These are phyloP conservation scores for Dipodascopsis tothii DNA, from an alignment of 805 yeast genomes.

Conservation along the genomic window DNA sequence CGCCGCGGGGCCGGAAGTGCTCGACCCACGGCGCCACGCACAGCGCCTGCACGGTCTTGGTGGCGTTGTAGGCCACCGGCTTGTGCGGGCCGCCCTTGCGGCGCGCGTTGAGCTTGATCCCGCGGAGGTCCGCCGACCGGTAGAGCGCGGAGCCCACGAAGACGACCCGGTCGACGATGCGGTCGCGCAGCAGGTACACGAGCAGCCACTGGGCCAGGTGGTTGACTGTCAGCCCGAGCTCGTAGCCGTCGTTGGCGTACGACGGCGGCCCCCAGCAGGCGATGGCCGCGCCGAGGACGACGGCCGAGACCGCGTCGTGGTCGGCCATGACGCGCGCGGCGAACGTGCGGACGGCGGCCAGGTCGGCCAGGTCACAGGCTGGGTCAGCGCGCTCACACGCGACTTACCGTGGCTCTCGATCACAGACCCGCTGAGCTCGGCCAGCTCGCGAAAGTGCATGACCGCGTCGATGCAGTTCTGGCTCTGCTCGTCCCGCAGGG, in stretches of 20 bases:
- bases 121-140: constrained; percentile 5
- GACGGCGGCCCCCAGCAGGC: constrained; percentile 18
- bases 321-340: constrained; percentile 23
- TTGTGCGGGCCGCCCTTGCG: neutral
- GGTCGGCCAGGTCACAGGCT: constrained; percentile 15
- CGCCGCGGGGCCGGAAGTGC: constrained; percentile 3
- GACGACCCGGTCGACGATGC: constrained; percentile 16
- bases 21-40: constrained; percentile 11
- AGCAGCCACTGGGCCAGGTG: constrained; percentile 21
- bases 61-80: constrained; percentile 1
- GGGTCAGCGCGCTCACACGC: neutral
- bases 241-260: constrained; percentile 11
- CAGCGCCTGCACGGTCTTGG: constrained; percentile 16
- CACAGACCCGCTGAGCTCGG: constrained; percentile 15
- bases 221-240: constrained; percentile 18
- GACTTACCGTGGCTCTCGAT: constrained; percentile 10
- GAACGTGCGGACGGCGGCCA: constrained; percentile 12
- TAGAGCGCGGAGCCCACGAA: constrained; percentile 10
- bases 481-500: constrained; percentile 14
- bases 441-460: constrained; percentile 6
- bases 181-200: constrained; percentile 6
- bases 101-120: neutral
- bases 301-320: constrained; percentile 16
- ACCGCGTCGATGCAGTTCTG: constrained; percentile 11
- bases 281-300: constrained; percentile 20